Conservation (phyloP, 805 yeast genomes). For the Metschnikowia baotianmanensis region DNA sequence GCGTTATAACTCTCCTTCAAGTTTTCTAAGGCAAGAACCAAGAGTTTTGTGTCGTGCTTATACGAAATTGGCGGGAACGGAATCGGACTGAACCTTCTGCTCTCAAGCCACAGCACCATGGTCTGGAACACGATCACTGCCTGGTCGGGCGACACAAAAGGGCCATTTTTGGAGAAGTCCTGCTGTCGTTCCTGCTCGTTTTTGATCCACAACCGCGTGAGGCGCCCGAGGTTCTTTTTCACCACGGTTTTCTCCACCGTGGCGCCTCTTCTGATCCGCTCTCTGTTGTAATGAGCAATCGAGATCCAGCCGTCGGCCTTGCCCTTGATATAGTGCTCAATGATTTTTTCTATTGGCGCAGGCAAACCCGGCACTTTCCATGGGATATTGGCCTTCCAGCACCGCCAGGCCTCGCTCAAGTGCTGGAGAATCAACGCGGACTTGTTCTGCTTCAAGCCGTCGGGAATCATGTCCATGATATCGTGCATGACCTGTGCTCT, state of each 20-base stretch:
- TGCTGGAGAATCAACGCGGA: slow-evolving; percentile 89
- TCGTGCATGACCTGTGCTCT: slow-evolving; percentile 95
- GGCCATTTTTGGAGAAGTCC: slow-evolving; percentile 78
- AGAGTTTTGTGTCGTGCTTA: slow-evolving; percentile 87
- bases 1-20: slow-evolving; percentile 71
- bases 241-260: slow-evolving; percentile 94
- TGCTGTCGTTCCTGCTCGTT: slow-evolving; percentile 88
- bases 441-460: slow-evolving; percentile 82
- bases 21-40: slow-evolving; percentile 85
- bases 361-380: slow-evolving; percentile 98
- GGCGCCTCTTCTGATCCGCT: slow-evolving; percentile 82
- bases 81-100: slow-evolving; percentile 77
- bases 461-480: slow-evolving; percentile 95
- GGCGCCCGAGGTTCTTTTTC: slow-evolving; percentile 86
- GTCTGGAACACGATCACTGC: slow-evolving; percentile 85
- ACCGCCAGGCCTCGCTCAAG: slow-evolving; percentile 97
- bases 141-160: slow-evolving; percentile 79
- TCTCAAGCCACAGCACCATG: slow-evolving; percentile 89
- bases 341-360: slow-evolving; percentile 79
- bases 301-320: slow-evolving; percentile 97
- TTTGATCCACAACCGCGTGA: slow-evolving; percentile 89
- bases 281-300: slow-evolving; percentile 90
- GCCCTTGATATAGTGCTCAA: slow-evolving; percentile 86
- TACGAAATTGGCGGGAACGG: slow-evolving; percentile 92
- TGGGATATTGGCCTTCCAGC: slow-evolving; percentile 98